Evolutionary conservation across 352 stramenopile species (phyloP), one percentile per base, ranked within the genome.

Genomic region (Phytophthora chlamydospora): DNA sequence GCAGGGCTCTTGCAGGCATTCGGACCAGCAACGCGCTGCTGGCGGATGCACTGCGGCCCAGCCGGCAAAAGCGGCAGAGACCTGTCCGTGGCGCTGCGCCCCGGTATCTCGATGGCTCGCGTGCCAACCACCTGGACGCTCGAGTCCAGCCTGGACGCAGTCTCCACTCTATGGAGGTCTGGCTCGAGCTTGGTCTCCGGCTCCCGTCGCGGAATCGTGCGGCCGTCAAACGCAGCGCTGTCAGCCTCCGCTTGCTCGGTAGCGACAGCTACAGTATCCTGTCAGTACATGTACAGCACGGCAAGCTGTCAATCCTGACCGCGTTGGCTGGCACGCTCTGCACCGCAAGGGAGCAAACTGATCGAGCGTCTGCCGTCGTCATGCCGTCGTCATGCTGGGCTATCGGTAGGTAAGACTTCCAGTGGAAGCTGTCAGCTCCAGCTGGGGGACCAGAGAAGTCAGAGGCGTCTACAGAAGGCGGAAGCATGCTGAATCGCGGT

Each of bases 91-190:
- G 39, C 29, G 48, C 47, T 55, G 57, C 39, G 34, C 8, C 40
- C 24, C 32, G 33, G 17, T 12, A 41, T 60, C 54, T 49, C 58
- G 57, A 58, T 52, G 42, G 44, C 14, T 29, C 24, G 27, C 36
- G 11, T n/a, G 31, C n/a, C 39, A 33, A 59, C 32, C 39, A 59
- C 46, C 47, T 48, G 44, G 21, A 24, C 21, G 21, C 21, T n/a
- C n/a, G n/a, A n/a, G n/a, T n/a, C n/a, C n/a, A n/a, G n/a, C n/a
- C n/a, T 24, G 21, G 21, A 24, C 21, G 21, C 21, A 3, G 21
- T 24, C 21, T 17, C 42, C 40, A 42, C 58, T 66, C 58, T 66
- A 60, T 66, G 49, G 40, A 66, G 48, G 33, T 59, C 58, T 48
- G 38, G 14, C 47, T 42, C 24, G 40, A 65, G 19, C 21, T 59